Evolutionary conservation across 1,139 yeast species (phyloP).

Genomic region (Magnusiomyces magnusii): DNA sequence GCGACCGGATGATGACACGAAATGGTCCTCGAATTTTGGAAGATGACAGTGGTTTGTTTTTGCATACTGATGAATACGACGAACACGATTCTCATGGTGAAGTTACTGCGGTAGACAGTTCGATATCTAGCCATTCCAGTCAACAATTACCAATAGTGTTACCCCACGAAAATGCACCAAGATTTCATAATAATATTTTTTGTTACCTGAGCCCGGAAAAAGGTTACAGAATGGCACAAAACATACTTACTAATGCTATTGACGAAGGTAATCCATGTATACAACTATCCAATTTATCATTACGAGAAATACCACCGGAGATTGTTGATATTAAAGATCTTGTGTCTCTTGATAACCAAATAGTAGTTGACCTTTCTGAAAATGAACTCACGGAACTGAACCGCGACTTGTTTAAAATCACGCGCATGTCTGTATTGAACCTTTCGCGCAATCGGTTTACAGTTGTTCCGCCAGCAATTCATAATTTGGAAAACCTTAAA

Average conservation of each 20-base stretch:
- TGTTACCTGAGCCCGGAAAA: not conserved
- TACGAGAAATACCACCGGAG: constrained; percentile 4
- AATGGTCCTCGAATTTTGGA: not conserved
- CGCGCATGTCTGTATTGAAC: constrained; percentile 39
- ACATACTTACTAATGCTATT: not conserved
- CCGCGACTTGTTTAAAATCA: constrained; percentile 26
- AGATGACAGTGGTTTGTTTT: not conserved
- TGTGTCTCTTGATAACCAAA: not conserved
- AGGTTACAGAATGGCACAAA: not conserved
- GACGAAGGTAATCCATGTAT: not conserved
- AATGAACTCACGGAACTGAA: constrained; percentile 26
- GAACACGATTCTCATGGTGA: not conserved
- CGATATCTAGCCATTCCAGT: not conserved
- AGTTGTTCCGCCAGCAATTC: constrained; percentile 44
- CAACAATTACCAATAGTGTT: not conserved
- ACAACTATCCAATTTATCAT: not conserved
- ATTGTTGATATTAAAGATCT: constrained; percentile 10
- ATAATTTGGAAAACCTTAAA: constrained; percentile 43
- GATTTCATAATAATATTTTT: not conserved
- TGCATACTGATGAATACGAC: not conserved
- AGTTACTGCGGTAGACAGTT: not conserved
- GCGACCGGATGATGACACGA: not conserved
- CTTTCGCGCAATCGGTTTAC: constrained; percentile 46
- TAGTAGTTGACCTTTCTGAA: constrained; percentile 23
- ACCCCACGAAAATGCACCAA: not conserved